phyloP scores from a whole-genome alignment of 495 filamentous ascomycete species.

The Baudoinia panamericana region DNA sequence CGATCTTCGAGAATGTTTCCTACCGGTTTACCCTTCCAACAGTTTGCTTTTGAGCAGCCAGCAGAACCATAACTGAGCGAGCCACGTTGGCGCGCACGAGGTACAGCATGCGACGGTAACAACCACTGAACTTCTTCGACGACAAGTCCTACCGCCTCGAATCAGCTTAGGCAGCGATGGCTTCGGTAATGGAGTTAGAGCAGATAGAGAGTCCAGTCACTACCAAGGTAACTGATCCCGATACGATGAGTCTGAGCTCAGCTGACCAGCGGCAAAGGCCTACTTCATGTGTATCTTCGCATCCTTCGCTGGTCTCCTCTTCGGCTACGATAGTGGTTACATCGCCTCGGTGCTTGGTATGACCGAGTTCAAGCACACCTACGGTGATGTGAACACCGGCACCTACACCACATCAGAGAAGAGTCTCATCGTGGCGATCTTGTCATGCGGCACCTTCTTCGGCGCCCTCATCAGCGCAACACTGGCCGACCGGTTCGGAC shows the following conservation, averaged over 20 bases:
- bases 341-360: conserved; percentile 49
- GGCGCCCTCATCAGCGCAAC: conserved; percentile 59
- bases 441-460: conserved; percentile 65
- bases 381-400: conserved; percentile 27
- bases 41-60: no score
- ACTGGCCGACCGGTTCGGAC: conserved; percentile 54
- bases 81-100: no score
- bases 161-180: no score
- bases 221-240: conserved; percentile 2
- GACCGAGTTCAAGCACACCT: conserved; percentile 38
- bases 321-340: conserved; percentile 39
- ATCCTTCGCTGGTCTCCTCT: conserved; percentile 48
- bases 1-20: no score
- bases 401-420: conserved; percentile 38
- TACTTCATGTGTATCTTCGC: conserved; percentile 60
- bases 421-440: conserved; percentile 58
- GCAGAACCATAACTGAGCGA: no score
- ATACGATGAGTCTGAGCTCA: background rate
- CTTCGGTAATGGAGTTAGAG: conserved; percentile 7
- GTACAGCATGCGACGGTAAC: no score
- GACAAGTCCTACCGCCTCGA: no score
- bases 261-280: conserved; percentile 26
- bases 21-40: no score
- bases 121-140: no score
- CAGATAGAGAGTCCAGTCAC: conserved; percentile 8